Percentiles rank a stretch among this genome's conserved stretches.
These are phyloP conservation scores for Musa troglodytarum DNA, from an alignment of 176 grass and related monocot genomes.

Conservation along the genomic window DNA sequence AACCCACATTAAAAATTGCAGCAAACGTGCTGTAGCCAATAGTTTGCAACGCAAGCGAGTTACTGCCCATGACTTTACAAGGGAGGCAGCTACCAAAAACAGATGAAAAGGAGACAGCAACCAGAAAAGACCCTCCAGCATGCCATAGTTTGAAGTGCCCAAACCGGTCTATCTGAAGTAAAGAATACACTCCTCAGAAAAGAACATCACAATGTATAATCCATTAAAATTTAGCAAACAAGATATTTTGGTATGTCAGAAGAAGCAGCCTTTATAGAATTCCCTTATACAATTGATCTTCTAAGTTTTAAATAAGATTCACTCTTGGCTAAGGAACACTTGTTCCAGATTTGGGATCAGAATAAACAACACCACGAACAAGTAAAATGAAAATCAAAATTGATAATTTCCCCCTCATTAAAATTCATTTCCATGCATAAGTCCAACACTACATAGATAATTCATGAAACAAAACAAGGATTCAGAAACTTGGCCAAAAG, in stretches of 20 bases:
- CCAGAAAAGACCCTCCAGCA: conserved; percentile 86
- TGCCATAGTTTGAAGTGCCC: conserved; percentile 98
- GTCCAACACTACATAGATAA: background rate
- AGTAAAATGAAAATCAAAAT: background rate
- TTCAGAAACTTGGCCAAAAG: background rate
- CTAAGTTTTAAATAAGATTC: background rate
- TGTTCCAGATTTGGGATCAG: too few species aligned
- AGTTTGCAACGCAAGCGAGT: conserved; percentile 57
- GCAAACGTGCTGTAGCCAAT: conserved; percentile 94
- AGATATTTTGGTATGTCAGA: conserved; percentile 16
- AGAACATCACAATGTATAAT: conserved; percentile 13
- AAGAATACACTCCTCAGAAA: conserved; percentile 7
- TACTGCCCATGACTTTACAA: conserved; percentile 62
- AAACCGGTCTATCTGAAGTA: conserved; percentile 79
- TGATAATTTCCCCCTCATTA: background rate
- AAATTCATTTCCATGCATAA: background rate
- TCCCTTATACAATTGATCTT: background rate
- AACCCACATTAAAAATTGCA: conserved; percentile 91
- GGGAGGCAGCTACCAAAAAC: conserved; percentile 86
- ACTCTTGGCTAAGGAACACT: too few species aligned
- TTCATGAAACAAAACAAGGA: background rate
- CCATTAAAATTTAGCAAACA: background rate
- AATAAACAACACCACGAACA: too few species aligned
- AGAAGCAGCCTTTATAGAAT: background rate
- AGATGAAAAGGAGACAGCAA: conserved; percentile 91